Base-by-base conservation (phyloP, 805 yeast species). In the Danielia reshetovae region DNA sequence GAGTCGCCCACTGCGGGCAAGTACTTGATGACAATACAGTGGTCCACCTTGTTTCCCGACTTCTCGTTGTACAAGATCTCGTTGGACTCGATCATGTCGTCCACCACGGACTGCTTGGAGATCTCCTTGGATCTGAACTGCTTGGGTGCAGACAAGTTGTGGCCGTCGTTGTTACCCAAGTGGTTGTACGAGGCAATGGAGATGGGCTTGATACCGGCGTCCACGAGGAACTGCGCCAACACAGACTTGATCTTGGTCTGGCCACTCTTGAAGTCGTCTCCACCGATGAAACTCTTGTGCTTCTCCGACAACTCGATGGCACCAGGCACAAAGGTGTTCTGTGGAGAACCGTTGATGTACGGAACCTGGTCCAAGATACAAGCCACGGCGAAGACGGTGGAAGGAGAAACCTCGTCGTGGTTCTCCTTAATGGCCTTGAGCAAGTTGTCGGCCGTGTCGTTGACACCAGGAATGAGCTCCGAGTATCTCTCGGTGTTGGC, bases 211-310 rank as follows among this genome's bases (percentile, higher is more conserved):
- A 89, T 89, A 69, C 97, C 97, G 23, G 97, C 97, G 60, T 89
- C 97, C 35, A 89, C 96, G 49, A 89, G 75, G 62, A 81, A 89
- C 68, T 90, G 97, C 15, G 97, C 96, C 60, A 89, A 74, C 13
- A 89, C 97, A n/a, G 96, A 87, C 70, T 89, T 89, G 55, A 89
- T 64, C 69, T 89, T 89, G 40, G 97, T 89, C 70, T 89, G 97
- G 40, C 97, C 97, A 51, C 89, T 77, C 73, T 89, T 89, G 75
- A 89, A 89, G 65, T 89, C 97, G 63, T 89, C 97, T 52, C 97
- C 97, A 38, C 95, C 97, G 54, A 89, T 88, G 58, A 82, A 85
- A 22, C 84, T 66, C 45, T 74, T 64, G 60, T 85, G 58, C 51
- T 72, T 57, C 63, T 88, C 95, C 30, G 97, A 95, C 48, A 89